phyloP scores from a whole-genome alignment of 768 basidiomycete species.

The Pleurotus ostreatus region DNA sequence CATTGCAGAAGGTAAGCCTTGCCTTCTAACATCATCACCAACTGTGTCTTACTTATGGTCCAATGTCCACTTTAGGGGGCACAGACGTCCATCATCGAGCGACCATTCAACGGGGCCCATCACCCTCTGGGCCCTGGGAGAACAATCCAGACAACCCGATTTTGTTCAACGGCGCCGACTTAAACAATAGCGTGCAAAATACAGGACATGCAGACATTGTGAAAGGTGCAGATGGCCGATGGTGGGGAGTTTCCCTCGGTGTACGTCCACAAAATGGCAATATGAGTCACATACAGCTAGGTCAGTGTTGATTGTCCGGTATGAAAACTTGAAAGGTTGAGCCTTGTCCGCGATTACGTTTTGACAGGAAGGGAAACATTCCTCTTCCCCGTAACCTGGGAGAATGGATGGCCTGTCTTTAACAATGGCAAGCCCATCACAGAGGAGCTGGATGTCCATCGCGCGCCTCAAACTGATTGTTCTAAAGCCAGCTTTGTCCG shows the following conservation, averaged over 20 bases:
- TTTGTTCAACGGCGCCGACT: conserved; percentile 33
- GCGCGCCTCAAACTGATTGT: conserved; percentile 14
- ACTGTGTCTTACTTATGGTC: no score
- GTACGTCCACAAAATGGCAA: conserved; percentile 30
- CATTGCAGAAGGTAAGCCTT: conserved; percentile 31
- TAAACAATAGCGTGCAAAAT: conserved; percentile 29
- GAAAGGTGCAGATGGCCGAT: conserved; percentile 27
- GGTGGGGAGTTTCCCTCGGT: conserved; percentile 39
- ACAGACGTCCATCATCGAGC: conserved; percentile 28
- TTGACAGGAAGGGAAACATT: conserved; percentile 32
- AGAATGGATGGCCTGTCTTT: conserved; percentile 34
- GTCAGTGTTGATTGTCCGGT: conserved; percentile 10
- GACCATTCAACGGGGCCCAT: conserved; percentile 33
- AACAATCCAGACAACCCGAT: conserved; percentile 35
- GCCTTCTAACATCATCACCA: not conserved
- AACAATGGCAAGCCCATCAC: conserved; percentile 27
- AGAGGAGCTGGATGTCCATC: conserved; percentile 19
- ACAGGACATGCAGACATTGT: conserved; percentile 36
- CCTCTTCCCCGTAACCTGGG: conserved; percentile 36
- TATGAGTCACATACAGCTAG: conserved; percentile 31
- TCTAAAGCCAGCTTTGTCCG: conserved; percentile 20
- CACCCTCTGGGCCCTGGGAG: conserved; percentile 38
- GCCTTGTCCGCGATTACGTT: not conserved
- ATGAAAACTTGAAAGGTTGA: not conserved
- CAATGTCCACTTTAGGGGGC: conserved; percentile 21